Base-by-base conservation (phyloP, 805 yeast species). In the Wickerhamiella azyma region DNA sequence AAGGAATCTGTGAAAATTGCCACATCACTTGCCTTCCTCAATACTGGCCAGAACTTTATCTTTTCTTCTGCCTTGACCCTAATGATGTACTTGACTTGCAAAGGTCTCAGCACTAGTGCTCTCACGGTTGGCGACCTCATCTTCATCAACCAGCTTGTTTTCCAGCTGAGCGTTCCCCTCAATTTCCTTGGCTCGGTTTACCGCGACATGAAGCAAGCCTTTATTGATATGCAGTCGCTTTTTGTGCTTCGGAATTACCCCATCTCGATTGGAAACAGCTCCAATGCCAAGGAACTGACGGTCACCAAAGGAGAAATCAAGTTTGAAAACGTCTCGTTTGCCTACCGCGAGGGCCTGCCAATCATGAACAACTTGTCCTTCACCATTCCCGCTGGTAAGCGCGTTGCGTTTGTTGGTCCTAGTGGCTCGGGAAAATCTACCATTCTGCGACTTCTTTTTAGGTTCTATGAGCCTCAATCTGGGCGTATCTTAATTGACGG, bases 61-160 rank as follows among this genome's bases (percentile, higher is more conserved):
- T 81, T 81, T 65, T 84, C 96, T 0, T 64, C 83, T 36, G 97
- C 98, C 1, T 67, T 92, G 52, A 92, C 98, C 1, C 83, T 79
- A 1, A 92, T 92, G 94, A 92, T 92, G 98, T 92, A 84, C 62
- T 80, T 92, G 94, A 96, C 96, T 13, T 85, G 95, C 56, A 76
- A 78, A 46, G 97, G 97, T 24, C 92, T 92, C n/a, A 77, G 85
- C 11, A 63, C 74, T 2, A 95, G 95, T 0, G 63, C 75, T 0
- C 67, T 92, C 46, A 81, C 94, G 0, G 96, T 92, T 17, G 98
- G 98, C 54, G 98, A 92, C 60, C 69, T 92, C 58, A 97, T 92
- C 17, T 69, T 92, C 50, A 89, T 92, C 53, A 92, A 92, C 64
- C 98, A 92, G 66, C 72, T 92, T 47, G 97, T 92, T 13, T 92